Conservation (phyloP, 176 grass and related monocot species). For the Musa acuminata region DNA sequence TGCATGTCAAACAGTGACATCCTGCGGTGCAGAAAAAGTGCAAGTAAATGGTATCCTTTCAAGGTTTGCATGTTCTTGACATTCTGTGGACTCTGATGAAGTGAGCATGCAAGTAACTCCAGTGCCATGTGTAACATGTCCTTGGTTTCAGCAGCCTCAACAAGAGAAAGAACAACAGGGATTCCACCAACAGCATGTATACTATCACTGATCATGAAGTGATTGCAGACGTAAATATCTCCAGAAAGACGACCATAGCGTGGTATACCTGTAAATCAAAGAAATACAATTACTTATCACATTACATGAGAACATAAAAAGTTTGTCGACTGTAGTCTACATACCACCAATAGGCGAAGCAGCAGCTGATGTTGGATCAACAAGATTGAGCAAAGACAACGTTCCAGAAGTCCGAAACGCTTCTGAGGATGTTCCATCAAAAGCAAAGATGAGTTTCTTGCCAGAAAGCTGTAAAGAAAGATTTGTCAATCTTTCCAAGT, state of each 20-base stretch:
- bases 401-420: slow-evolving; percentile 92
- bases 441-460: slow-evolving; percentile 98
- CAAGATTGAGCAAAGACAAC: slow-evolving; percentile 88
- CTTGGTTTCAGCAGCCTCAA: slow-evolving; percentile 83
- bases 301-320: neutral
- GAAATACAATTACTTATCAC: neutral
- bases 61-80: slow-evolving; percentile 88
- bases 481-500: slow-evolving; percentile 83
- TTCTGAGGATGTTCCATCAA: slow-evolving; percentile 97
- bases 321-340: neutral
- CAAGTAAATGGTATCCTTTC: slow-evolving; percentile 89
- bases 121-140: slow-evolving; percentile 95
- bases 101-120: slow-evolving; percentile 80
- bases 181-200: slow-evolving; percentile 91
- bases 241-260: slow-evolving; percentile 87
- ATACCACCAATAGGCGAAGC: slow-evolving; percentile 95
- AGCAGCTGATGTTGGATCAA: slow-evolving; percentile 94
- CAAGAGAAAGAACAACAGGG: slow-evolving; percentile 85
- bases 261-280: slow-evolving; percentile 74
- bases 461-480: slow-evolving; percentile 72
- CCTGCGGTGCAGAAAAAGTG: slow-evolving; percentile 75
- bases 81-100: slow-evolving; percentile 87
- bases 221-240: slow-evolving; percentile 91
- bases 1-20: slow-evolving; percentile 98
- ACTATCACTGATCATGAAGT: slow-evolving; percentile 85